These are phyloP conservation scores for Colletotrichum lentis DNA, from an alignment of 2,329 filamentous ascomycete genomes.

Conservation along the genomic window DNA sequence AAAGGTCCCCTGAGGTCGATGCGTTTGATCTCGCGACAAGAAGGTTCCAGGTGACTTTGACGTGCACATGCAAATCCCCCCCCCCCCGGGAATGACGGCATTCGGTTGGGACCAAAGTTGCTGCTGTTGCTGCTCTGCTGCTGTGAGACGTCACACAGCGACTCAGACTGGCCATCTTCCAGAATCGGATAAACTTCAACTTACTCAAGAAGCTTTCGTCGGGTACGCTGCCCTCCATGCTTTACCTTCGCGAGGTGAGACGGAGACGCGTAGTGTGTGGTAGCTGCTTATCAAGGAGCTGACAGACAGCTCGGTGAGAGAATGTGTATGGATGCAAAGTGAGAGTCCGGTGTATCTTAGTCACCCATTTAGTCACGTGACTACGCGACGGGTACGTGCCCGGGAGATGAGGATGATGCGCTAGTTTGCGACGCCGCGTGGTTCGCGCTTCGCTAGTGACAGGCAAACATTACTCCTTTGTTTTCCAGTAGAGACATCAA, in stretches of 20 bases:
- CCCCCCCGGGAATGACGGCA: slow-evolving; percentile 13
- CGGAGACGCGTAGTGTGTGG: slow-evolving; percentile 1
- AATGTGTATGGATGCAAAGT: too few relatives aligned
- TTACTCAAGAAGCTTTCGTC: slow-evolving; percentile 18
- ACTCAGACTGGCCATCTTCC: neutral
- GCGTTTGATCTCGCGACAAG: slow-evolving; percentile 26
- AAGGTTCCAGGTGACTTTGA: slow-evolving; percentile 33
- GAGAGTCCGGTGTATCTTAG: neutral
- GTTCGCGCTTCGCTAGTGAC: slow-evolving; percentile 11
- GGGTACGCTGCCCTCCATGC: neutral
- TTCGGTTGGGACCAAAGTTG: neutral
- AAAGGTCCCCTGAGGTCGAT: slow-evolving; percentile 35
- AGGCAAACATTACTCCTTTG: slow-evolving; percentile 4
- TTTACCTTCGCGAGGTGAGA: neutral
- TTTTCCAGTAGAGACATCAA: slow-evolving; percentile 13
- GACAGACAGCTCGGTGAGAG: neutral
- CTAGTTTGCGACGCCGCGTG: slow-evolving; percentile 26
- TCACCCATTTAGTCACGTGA: slow-evolving; percentile 14
- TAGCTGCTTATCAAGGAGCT: neutral
- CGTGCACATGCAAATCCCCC: slow-evolving; percentile 29
- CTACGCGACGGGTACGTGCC: slow-evolving; percentile 16
- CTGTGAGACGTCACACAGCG: neutral
- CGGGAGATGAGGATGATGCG: slow-evolving; percentile 19
- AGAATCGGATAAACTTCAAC: neutral
- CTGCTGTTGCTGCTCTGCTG: slow-evolving; percentile 1